Conservation (phyloP, 192 early-diverging fungal genomes). For the Linnemannia schmuckeri region DNA sequence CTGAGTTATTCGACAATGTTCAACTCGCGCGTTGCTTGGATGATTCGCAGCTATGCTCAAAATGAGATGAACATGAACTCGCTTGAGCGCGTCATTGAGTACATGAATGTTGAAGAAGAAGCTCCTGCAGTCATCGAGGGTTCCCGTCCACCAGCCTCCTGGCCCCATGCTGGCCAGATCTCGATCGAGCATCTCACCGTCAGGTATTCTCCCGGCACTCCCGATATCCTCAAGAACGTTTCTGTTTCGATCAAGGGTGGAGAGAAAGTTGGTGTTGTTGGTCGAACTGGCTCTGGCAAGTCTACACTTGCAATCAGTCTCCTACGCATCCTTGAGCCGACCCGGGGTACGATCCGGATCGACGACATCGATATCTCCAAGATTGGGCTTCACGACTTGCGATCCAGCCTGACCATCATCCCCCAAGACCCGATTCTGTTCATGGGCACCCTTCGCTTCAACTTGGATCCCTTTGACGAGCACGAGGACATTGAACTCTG, state of each 20-base stretch:
- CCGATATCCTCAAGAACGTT: constrained; percentile 75
- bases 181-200: constrained; percentile 74
- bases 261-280: constrained; percentile 76
- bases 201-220: constrained; percentile 78
- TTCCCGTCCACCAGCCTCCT: constrained; percentile 58
- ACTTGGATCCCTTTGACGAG: constrained; percentile 90
- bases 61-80: constrained; percentile 92
- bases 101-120: constrained; percentile 85
- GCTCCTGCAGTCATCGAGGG: constrained; percentile 65
- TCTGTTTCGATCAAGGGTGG: constrained; percentile 68
- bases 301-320: constrained; percentile 68
- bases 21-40: constrained; percentile 82
- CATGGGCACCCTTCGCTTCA: constrained; percentile 77
- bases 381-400: constrained; percentile 67
- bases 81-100: constrained; percentile 90
- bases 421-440: constrained; percentile 86
- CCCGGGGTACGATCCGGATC: constrained; percentile 58
- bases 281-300: constrained; percentile 75
- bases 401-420: constrained; percentile 72
- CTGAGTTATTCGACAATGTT: constrained; percentile 90
- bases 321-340: constrained; percentile 71
- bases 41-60: constrained; percentile 81
- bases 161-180: constrained; percentile 81
- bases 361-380: constrained; percentile 67
- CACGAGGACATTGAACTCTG: constrained; percentile 80